Base-by-base conservation (phyloP, 441 rosid genomes). In the Cnidoscolus chayamansa region DNA sequence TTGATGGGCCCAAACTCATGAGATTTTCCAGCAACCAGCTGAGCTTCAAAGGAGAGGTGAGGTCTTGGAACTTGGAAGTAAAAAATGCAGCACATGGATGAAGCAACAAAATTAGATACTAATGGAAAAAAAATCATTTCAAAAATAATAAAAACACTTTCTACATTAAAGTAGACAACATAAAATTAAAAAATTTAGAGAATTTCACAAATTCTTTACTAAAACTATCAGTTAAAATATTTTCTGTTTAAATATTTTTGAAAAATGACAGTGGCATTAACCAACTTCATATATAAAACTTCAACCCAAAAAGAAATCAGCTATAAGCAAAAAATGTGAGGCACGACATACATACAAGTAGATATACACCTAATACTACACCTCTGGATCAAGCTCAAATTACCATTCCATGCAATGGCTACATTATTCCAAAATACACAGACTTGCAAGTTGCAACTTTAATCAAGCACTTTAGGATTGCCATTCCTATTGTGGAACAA, bases 21-120 rank as follows among this genome's bases (percentile, higher is more conserved):
- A 73, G 93, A 90, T 80, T 89, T 96, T 78, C 99, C 99, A 80
- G 91, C 90, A 78, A 96, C 98, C 80, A 91, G 89, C 87, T 96
- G 98, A 74, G 99, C 98, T 86, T 96, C 99, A 63, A 96, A 96
- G 48, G 96, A 87, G 65, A 96, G 97, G 79, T 96, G 99, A 77
- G 97, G 99, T 81, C 96, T 89, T 60, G 98, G 98, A 68, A 96
- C 99, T 96, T 81, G 76, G 66, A 85, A 79, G 78, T 11, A n/a
- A 69, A 25, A 72, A 75, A 63, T 32, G 45, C 15, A 59, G 12
- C 30, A 55, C 62, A 76, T 12, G 51, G 58, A 73, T 78, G 51
- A 71, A 80, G n/a, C 3, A 58, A 30, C 0, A 37, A 63, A 35
- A 61, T 50, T 66, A 20, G 10, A 45, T 6, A 45, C n/a, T 11